Evolutionary conservation across 495 filamentous ascomycete genomes (phyloP).

Genomic region (Chaetomium tenue): DNA sequence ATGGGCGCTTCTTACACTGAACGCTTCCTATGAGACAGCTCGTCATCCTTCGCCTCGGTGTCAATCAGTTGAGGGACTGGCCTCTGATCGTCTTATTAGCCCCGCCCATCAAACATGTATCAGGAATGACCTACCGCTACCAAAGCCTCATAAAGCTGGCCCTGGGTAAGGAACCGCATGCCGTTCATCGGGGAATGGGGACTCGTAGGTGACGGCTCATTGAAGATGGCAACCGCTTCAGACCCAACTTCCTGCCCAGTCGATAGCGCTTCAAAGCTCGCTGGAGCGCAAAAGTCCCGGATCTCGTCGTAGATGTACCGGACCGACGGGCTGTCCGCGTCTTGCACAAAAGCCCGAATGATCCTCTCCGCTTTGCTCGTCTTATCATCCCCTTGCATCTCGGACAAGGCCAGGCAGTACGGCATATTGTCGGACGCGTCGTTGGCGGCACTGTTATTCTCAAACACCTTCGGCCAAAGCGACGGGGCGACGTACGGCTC

Average conservation of each 20-base stretch:
- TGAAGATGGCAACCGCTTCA: slow-evolving; percentile 18
- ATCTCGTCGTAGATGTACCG: slow-evolving; percentile 27
- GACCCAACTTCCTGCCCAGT: not conserved
- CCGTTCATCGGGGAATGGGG: not conserved
- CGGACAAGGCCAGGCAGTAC: slow-evolving; percentile 16
- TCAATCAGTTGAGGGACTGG: slow-evolving; percentile 10
- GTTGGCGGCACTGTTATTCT: not conserved
- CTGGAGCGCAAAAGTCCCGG: slow-evolving; percentile 17
- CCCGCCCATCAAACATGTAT: not conserved
- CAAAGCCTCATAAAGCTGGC: slow-evolving; percentile 18
- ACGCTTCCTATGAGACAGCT: not conserved
- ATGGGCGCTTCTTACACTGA: slow-evolving; percentile 8
- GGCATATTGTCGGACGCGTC: slow-evolving; percentile 10
- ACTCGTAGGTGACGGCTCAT: slow-evolving; percentile 1
- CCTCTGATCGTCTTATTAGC: not conserved
- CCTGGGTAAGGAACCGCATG: slow-evolving; percentile 6
- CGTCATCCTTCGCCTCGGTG: not conserved
- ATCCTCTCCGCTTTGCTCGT: slow-evolving; percentile 14
- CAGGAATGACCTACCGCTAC: not conserved
- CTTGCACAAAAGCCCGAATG: slow-evolving; percentile 14
- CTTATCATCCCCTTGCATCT: slow-evolving; percentile 10
- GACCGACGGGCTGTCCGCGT: slow-evolving; percentile 5
- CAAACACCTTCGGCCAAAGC: not conserved
- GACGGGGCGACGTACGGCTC: not conserved
- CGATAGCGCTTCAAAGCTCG: not conserved